These are phyloP conservation scores for Dillenia turbinata DNA, from an alignment of 164 flowering plant genomes.

Conservation along the genomic window DNA sequence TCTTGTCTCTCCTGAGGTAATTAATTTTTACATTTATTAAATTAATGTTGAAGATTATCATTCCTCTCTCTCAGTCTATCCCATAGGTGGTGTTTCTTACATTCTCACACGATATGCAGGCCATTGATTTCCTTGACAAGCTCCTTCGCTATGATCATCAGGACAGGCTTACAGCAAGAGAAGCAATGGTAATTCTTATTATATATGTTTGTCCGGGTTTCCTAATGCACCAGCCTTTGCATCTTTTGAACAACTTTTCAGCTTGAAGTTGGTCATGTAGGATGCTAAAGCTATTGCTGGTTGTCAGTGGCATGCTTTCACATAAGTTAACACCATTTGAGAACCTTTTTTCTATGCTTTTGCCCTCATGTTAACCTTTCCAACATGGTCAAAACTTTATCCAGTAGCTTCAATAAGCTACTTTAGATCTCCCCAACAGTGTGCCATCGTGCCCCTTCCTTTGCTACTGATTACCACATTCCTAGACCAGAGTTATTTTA, in stretches of 20 bases:
- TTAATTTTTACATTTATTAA: neutral
- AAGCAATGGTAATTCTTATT: constrained; percentile 48
- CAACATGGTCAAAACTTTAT: too few species aligned
- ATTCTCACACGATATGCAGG: constrained; percentile 24
- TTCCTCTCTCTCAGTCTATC: too few species aligned
- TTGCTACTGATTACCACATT: too few species aligned
- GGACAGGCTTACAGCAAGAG: constrained; percentile 60
- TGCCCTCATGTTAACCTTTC: neutral
- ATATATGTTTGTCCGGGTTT: too few species aligned
- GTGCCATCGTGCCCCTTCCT: too few species aligned
- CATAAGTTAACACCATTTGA: neutral
- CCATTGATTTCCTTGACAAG: constrained; percentile 64
- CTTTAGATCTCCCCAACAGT: too few species aligned
- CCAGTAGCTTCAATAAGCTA: too few species aligned
- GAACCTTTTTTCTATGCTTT: neutral
- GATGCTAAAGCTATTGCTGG: too few species aligned
- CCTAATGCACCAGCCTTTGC: neutral
- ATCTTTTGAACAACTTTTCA: neutral
- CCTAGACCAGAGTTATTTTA: too few species aligned
- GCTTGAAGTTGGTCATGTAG: neutral
- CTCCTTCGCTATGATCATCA: constrained; percentile 68
- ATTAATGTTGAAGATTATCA: too few species aligned
- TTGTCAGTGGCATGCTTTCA: neutral
- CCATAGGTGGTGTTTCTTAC: neutral
- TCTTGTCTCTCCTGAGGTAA: constrained; percentile 58